Evolutionary conservation across 306 rosid species (phyloP), one percentile per base, ranked within the genome.

Genomic region (Prunus salicina): DNA sequence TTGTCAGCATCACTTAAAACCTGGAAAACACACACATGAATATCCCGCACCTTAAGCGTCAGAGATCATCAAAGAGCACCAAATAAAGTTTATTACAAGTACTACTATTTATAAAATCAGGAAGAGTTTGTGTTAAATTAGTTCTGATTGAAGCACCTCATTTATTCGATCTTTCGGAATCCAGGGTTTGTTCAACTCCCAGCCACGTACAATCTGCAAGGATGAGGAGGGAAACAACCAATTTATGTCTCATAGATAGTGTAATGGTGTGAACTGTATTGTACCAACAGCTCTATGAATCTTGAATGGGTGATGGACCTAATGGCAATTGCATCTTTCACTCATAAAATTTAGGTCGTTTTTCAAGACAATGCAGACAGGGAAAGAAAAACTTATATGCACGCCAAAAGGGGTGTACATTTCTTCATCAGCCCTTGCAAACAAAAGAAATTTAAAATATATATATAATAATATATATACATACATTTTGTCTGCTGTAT

Each of bases 121-220:
- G 13, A 58, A 55, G 64, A 60, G 11, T 14, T 76, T 6, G 14
- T 77, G 16, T 69, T 25, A 13, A 73, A 65, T 43, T 61, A 2
- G 34, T 25, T 71, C 38, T 79, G 62, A 28, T 46, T 64, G 60
- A 50, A 71, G 81, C 81, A 95, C 97, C 97, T 86, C 97, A 75
- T 91, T 88, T 22, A 88, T 87, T 80, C 76, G 77, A 68, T 87
- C 92, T 81, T 90, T 85, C 20, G 93, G 93, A 82, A 95, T 84
- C 99, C 97, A 95, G 53, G 96, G 63, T 78, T 92, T 95, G 14
- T 86, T 88, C 58, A 78, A 78, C 82, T 90, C 87, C 99, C 99
- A 95, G 67, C 79, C 84, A 25, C 83, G 80, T 55, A 87, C 84
- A 73, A 89, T 89, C 99, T 95, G 90, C 71, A 79, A 65, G 69